Evolutionary conservation across 495 filamentous ascomycete genomes (phyloP).

Genomic region (Tuber umbilicatum): DNA sequence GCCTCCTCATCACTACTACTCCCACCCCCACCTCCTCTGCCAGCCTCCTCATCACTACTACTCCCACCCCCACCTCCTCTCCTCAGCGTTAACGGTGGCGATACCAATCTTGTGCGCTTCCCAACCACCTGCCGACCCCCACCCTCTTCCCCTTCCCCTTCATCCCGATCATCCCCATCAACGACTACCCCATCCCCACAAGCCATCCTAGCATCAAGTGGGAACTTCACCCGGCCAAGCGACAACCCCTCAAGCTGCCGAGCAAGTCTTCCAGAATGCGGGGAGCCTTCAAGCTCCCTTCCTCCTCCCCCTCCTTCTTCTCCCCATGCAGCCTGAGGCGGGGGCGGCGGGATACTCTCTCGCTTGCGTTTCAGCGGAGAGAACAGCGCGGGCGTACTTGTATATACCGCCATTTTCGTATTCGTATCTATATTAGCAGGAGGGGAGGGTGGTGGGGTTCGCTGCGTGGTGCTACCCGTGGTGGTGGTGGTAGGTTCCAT

Average conservation of each 20-base stretch:
- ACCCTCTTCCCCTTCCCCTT: slow-evolving; percentile 15
- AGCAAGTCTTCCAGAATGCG: slow-evolving; percentile 20
- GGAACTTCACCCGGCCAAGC: slow-evolving; percentile 6
- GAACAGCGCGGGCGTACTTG: slow-evolving; percentile 1
- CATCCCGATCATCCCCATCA: slow-evolving; percentile 4
- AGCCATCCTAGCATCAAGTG: slow-evolving; percentile 8
- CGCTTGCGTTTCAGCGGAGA: slow-evolving; percentile 35
- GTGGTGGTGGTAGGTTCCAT: not conserved
- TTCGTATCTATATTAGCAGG: not conserved
- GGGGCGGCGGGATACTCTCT: slow-evolving; percentile 12
- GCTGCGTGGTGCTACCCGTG: not conserved
- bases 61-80: not conserved
- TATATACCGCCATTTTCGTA: not conserved
- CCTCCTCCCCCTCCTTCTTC: slow-evolving; percentile 11
- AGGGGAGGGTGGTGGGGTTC: not conserved
- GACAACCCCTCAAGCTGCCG: slow-evolving; percentile 27
- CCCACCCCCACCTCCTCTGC: not conserved
- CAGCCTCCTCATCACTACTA: not conserved
- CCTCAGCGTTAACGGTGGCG: not conserved
- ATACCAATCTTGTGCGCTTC: slow-evolving; percentile 8
- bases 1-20: not conserved
- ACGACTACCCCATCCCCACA: slow-evolving; percentile 6
- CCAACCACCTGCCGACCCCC: not conserved
- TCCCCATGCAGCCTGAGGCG: not conserved
- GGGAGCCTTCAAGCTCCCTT: slow-evolving; percentile 7